Evolutionary conservation across 2,329 filamentous ascomycete genomes (phyloP), one percentile per base, ranked within the genome.

Genomic region (Botrytis sinoallii): DNA sequence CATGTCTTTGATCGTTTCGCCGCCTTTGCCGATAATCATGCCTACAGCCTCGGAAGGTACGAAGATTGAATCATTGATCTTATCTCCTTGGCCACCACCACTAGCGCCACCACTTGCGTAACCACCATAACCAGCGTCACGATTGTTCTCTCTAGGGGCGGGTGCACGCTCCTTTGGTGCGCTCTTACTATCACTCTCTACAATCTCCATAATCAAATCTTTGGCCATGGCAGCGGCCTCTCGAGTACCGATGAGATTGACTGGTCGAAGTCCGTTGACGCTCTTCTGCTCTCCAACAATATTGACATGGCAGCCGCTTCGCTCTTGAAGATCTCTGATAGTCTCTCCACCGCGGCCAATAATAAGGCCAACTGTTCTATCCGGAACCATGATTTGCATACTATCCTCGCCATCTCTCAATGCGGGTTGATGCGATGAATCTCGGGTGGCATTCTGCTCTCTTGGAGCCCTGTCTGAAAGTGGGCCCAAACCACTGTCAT

Each of bases 11-110:
- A 97, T 97, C 0, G 94, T 97, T 84, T 97, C 94, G 77, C 94
- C 94, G 73, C 93, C 93, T 85, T 97, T 97, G 77, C 95, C 94
- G 75, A 97, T 97, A 77, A 97, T 97, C 94, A 97, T 97, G 75
- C 94, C 94, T 72, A 97, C 94, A 9, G 94, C 92, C 81, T 97
- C 94, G 35, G 94, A 95, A 20, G 94, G 94, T 16, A 97, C 94
- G 77, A 90, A 91, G 76, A 97, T 93, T 59, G 90, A 91, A 80
- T 97, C 93, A 79, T 91, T 94, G 79, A 92, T 88, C 84, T 95
- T 95, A 77, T 93, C 91, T 38, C 82, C 83, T 74, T 82, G 83
- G 70, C 80, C 81, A 40, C 81, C 81, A 14, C 81, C 82, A 59
- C 79, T 82, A 67, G 82, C 84, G 65, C 81, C 82, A 70, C 82